Evolutionary conservation across 208 protist genomes (phyloP), one percentile per base, ranked within the genome.

Genomic region (Crithidia mellificae): DNA sequence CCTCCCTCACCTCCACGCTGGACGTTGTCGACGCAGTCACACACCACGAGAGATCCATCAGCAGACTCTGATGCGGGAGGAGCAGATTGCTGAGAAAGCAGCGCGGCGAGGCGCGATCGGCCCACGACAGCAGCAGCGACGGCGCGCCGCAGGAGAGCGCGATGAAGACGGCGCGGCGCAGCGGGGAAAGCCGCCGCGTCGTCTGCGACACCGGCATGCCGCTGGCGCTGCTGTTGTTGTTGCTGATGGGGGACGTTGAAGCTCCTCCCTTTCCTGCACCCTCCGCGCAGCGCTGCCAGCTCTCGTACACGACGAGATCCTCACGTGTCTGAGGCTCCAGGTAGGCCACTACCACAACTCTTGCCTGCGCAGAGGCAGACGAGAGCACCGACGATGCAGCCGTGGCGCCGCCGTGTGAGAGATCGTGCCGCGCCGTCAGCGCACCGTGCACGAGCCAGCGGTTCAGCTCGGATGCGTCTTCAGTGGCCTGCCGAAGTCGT

Each of bases 21-120:
- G 32, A 2, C 29, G 39, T 34, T 43, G 50, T 53, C 1, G 68
- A 64, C 19, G 74, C 56, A 22, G 51, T 64, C 27, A 88, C n/a
- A 50, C 75, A 88, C 71, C 83, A 86, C 24, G 74, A 80, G 22
- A 87, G 6, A 65, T 92, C 81, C n/a, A 87, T 27, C 6, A 91
- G 55, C 15, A 91, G 72, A 17, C 61, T 80, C 47, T 91, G 85
- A 51, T 88, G 79, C 2, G 81, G 63, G n/a, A 88, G 77, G 9
- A 88, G 55, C n/a, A 91, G 68, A 14, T 30, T 49, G 25, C 49
- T 53, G 25, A 77, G 39, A 30, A 70, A 53, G 20, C 70, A 76
- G 30, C 55, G 72, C 15, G 56, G 6, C 3, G n/a, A n/a, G n/a
- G 55, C 2, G 50, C 32, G n/a, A 41, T 63, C 46, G 7, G 62